Base-by-base conservation (phyloP, 1,139 yeast genomes). In the Debaryomyces subglobosus region DNA sequence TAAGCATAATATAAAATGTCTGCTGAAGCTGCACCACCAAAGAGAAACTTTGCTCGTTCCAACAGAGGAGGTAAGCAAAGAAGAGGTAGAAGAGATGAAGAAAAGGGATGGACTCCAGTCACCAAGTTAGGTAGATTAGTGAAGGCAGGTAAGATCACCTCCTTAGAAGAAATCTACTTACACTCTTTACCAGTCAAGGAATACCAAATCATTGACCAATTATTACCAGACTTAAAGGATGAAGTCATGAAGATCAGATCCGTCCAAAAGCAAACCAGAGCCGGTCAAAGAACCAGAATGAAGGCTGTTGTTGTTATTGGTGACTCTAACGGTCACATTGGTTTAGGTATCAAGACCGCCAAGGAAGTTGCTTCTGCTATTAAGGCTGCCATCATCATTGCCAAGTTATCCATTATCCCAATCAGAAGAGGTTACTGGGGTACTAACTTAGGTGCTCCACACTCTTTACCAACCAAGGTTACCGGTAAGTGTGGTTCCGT, bases 391-490 rank as follows among this genome's bases (percentile, higher is more conserved):
- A 92, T 94, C 83, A 85, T 90, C 84, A 92, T 94, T 75, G 99
- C 99, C 78, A 94, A 94, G 86, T 87, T 94, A 74, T 88, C 97
- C 64, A 89, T 94, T 78, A 91, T 95, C 75, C 99, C 99, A 76
- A 94, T 95, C 83, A 92, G 99, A 87, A 91, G 99, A 86, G 99
- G 99, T 85, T 94, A 94, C 94, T 94, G 99, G 99, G 99, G 99
- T 82, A 80, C 96, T 78, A 89, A 90, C 85, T 89, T 94, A 79
- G 99, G 99, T 86, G 87, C 89, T 79, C 99, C 99, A 73, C 99
- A 94, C 89, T 89, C 99, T 64, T 87, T 94, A 75, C 95, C 97
- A 72, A 81, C 87, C 82, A 94, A 94, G 91, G 90, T 92, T 74
- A 88, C 98, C 64, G 98, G 98, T 85, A 92, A 91, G 90, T 92